Evolutionary conservation across 257 asterid species (phyloP).

Genomic region (Craterostigma plantagineum): DNA sequence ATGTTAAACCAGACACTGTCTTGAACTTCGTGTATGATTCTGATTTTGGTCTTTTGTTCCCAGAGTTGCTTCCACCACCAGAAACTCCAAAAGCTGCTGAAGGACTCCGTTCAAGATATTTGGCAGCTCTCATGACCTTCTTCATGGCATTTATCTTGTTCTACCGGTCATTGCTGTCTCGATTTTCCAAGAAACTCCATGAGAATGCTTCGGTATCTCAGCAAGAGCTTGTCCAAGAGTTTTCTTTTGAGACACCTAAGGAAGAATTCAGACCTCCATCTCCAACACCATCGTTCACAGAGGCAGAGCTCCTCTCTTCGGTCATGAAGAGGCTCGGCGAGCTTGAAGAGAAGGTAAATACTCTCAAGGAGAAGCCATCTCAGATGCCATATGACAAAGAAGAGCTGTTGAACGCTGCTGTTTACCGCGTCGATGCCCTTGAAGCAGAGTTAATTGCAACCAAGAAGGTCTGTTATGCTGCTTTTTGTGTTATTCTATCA

Average conservation of each 20-base stretch:
- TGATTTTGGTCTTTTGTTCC: too few relatives aligned
- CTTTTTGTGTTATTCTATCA: too few relatives aligned
- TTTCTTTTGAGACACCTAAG: constrained; percentile 28
- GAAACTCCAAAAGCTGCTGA: constrained; percentile 37
- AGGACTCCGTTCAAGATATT: constrained; percentile 31
- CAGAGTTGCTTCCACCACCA: constrained; percentile 25
- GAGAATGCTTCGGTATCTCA: constrained; percentile 18
- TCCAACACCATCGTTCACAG: constrained; percentile 56
- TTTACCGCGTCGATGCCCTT: constrained; percentile 89
- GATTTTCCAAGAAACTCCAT: constrained; percentile 32
- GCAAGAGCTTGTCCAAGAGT: constrained; percentile 23
- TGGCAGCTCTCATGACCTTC: constrained; percentile 54
- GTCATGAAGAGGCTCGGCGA: constrained; percentile 76
- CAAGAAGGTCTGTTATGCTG: constrained; percentile 43
- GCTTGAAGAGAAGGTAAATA: constrained; percentile 66
- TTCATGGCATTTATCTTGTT: constrained; percentile 44
- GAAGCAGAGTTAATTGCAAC: constrained; percentile 96
- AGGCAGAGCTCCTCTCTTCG: constrained; percentile 60
- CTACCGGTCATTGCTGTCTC: constrained; percentile 34
- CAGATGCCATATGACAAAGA: constrained; percentile 92
- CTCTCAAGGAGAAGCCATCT: constrained; percentile 76
- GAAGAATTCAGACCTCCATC: constrained; percentile 79
- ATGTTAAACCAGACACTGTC: too few relatives aligned
- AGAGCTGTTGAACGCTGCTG: constrained; percentile 90
- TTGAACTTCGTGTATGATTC: too few relatives aligned